A percentile compares a stretch with the other conserved stretches of the same genome.
Conservation (phyloP, 2,329 filamentous ascomycete species). For the Colletotrichum echinochloae region DNA sequence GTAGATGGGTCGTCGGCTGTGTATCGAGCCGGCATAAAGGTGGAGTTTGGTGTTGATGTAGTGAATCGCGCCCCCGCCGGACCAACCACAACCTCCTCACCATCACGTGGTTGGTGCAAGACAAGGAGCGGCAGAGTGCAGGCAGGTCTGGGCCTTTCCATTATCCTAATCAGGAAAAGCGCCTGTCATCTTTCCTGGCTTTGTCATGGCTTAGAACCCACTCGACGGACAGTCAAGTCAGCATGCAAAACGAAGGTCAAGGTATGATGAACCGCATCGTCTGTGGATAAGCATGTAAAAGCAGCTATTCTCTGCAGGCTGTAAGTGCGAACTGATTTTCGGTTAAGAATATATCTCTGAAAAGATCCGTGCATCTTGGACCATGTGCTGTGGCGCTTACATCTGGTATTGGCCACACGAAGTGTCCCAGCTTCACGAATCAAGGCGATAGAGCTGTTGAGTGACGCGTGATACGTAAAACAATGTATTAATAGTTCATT, state of each 20-base stretch:
- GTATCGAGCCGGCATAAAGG: background rate
- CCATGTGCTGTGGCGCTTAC: no score
- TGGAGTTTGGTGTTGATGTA: constrained; percentile 1
- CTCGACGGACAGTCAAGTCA: background rate
- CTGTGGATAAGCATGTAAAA: no score
- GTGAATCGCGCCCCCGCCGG: background rate
- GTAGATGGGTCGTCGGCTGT: constrained; percentile 4
- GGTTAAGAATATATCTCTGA: no score
- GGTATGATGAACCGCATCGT: no score
- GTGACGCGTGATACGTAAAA: background rate
- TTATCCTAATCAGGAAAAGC: constrained; percentile 35
- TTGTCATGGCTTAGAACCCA: background rate
- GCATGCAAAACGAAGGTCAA: no score
- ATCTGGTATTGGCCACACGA: no score
- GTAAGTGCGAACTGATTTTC: no score
- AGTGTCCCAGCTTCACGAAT: no score
- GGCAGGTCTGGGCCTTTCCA: constrained; percentile 39
- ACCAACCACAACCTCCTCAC: background rate
- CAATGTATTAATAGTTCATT: background rate
- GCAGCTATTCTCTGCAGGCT: no score
- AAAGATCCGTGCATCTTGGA: no score
- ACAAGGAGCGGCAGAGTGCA: background rate
- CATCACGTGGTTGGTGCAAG: background rate
- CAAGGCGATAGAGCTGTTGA: background rate
- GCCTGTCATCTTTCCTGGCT: constrained; percentile 5